Evolutionary conservation across 2,329 filamentous ascomycete species (phyloP).

Genomic region (Sporothrix luriei): DNA sequence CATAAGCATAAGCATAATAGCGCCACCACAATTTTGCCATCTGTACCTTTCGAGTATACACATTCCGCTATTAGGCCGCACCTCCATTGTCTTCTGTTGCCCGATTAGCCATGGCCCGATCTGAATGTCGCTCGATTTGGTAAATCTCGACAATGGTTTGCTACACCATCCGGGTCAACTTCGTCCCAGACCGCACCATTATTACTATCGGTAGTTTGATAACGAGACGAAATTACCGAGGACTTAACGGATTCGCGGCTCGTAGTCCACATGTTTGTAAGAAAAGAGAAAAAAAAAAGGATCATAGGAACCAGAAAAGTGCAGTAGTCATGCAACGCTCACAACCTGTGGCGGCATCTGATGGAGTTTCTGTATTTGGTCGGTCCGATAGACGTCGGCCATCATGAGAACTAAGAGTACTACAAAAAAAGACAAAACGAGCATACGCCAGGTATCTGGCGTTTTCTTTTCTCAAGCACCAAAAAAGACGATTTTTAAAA

Average conservation of each 20-base stretch:
- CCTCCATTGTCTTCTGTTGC: neutral
- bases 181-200: neutral
- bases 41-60: neutral
- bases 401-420: neutral
- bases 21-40: too few relatives aligned
- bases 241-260: neutral
- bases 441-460: neutral
- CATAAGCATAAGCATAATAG: neutral
- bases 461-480: conserved; percentile 15
- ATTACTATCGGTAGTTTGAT: neutral
- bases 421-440: neutral
- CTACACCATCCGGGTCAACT: neutral
- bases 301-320: neutral
- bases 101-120: neutral
- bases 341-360: conserved; percentile 23
- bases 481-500: conserved; percentile 16
- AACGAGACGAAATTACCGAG: neutral
- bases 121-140: neutral
- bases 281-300: neutral
- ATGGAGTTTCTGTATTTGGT: conserved; percentile 19
- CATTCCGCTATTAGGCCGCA: neutral
- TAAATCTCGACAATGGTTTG: neutral
- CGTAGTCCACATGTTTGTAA: too few relatives aligned
- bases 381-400: conserved; percentile 5
- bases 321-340: conserved; percentile 25